Percentiles rank a stretch among this genome's conserved stretches.
Conservation (phyloP, 495 filamentous ascomycete genomes). For the Chaetomidium leptoderma region DNA sequence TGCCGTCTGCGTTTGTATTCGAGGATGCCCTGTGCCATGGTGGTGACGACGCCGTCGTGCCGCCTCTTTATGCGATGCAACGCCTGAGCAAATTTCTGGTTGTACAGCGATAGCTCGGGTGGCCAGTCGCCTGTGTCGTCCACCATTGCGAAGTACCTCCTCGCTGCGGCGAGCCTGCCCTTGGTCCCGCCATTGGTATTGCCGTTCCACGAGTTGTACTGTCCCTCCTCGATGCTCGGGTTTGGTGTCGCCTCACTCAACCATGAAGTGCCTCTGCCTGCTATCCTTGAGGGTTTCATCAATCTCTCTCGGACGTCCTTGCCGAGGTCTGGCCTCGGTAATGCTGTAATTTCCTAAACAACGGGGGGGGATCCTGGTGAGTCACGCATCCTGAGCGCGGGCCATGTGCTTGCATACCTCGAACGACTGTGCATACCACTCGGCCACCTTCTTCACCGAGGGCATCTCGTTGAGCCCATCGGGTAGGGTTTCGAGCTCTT, state of each 20-base stretch:
- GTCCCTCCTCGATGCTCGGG: constrained; percentile 80
- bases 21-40: constrained; percentile 88
- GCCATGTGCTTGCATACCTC: constrained; percentile 59
- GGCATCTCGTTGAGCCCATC: constrained; percentile 98
- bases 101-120: constrained; percentile 90
- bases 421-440: constrained; percentile 99
- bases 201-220: constrained; percentile 69
- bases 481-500: constrained; percentile 86
- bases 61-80: constrained; percentile 89
- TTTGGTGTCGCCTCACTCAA: constrained; percentile 81
- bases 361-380: constrained; percentile 17
- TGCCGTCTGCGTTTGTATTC: constrained; percentile 97
- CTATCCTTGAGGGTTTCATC: constrained; percentile 62
- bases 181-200: constrained; percentile 49
- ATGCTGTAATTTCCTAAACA: constrained; percentile 77
- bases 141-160: constrained; percentile 86
- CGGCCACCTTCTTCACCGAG: constrained; percentile 87
- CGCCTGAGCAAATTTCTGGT: constrained; percentile 78
- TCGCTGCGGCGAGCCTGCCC: constrained; percentile 46
- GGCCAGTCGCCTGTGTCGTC: constrained; percentile 90
- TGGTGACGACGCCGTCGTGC: constrained; percentile 96
- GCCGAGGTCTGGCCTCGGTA: constrained; percentile 70
- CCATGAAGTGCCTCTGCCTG: constrained; percentile 56
- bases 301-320: constrained; percentile 76
- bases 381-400: constrained; percentile 21